Conservation (phyloP, 2,329 filamentous ascomycete species). For the Calonectria hongkongensis region DNA sequence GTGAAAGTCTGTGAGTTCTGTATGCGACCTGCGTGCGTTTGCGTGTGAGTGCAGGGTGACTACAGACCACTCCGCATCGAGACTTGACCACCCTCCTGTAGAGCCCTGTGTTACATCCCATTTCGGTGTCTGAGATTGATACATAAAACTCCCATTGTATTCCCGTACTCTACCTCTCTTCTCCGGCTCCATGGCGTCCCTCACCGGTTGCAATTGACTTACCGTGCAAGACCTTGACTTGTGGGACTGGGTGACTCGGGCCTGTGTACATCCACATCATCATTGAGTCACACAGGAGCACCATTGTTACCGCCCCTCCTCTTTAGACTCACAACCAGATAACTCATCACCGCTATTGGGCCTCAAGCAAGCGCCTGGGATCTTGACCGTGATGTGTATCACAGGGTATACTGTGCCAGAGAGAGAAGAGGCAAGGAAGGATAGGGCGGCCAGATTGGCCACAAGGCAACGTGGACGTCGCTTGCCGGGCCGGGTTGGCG, state of each 20-base stretch:
- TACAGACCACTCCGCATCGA: conserved; percentile 32
- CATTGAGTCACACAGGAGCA: conserved; percentile 47
- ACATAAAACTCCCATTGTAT: conserved; percentile 35
- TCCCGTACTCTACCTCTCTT: conserved; percentile 11
- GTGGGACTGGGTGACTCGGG: conserved; percentile 49
- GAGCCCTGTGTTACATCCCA: conserved; percentile 20
- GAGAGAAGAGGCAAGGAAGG: conserved; percentile 32
- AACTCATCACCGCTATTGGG: conserved; percentile 24
- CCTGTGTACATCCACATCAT: conserved; percentile 32
- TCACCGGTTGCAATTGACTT: conserved; percentile 39
- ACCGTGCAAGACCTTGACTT: conserved; percentile 42
- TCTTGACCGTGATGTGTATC: conserved; percentile 26
- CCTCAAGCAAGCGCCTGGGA: conserved; percentile 32
- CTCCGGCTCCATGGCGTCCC: conserved; percentile 30
- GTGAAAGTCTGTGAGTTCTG: conserved; percentile 29
- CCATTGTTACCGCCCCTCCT: conserved; percentile 40
- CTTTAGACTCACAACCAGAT: conserved; percentile 26
- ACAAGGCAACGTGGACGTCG: conserved; percentile 34
- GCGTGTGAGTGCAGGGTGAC: conserved; percentile 25
- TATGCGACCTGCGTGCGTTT: conserved; percentile 27
- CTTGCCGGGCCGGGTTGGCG: conserved; percentile 39
- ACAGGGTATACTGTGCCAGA: not conserved
- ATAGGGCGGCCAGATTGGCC: conserved; percentile 20
- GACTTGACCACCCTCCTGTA: conserved; percentile 8
- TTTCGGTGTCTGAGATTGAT: conserved; percentile 32